phyloP scores from a whole-genome alignment of 768 basidiomycete species.

The Calocera viscosa region DNA sequence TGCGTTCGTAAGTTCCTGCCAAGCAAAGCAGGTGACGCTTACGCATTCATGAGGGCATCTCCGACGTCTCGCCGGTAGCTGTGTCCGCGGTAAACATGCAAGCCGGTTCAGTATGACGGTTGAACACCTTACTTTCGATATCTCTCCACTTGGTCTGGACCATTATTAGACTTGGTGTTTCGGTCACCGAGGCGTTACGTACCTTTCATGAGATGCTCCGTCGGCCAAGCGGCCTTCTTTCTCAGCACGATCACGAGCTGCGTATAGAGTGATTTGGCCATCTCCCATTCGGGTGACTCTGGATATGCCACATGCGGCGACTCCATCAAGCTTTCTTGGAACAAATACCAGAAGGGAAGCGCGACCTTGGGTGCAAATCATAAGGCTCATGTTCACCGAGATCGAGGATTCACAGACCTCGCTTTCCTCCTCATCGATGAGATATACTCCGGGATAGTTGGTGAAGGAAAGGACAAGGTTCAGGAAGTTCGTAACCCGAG shows the following conservation, averaged over 20 bases:
- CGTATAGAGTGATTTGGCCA: slow-evolving; percentile 61
- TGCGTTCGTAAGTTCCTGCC: neutral
- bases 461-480: slow-evolving; percentile 61
- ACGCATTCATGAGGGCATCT: slow-evolving; percentile 82
- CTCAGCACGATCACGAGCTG: slow-evolving; percentile 62
- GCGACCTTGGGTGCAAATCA: slow-evolving; percentile 37
- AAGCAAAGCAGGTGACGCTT: slow-evolving; percentile 21
- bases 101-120: neutral
- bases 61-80: slow-evolving; percentile 79
- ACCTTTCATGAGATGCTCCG: slow-evolving; percentile 19
- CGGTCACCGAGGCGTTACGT: neutral
- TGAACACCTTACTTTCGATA: slow-evolving; percentile 62
- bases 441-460: slow-evolving; percentile 59
- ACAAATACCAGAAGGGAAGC: slow-evolving; percentile 77
- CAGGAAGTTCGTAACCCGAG: slow-evolving; percentile 57
- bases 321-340: slow-evolving; percentile 60
- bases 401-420: slow-evolving; percentile 31
- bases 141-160: slow-evolving; percentile 54
- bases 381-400: neutral
- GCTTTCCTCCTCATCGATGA: slow-evolving; percentile 75
- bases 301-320: slow-evolving; percentile 20
- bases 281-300: slow-evolving; percentile 24
- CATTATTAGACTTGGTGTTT: neutral
- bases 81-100: neutral
- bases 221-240: slow-evolving; percentile 65